Evolutionary conservation across 352 stramenopile genomes (phyloP).

Genomic region (Phytophthora fragariaefolia): DNA sequence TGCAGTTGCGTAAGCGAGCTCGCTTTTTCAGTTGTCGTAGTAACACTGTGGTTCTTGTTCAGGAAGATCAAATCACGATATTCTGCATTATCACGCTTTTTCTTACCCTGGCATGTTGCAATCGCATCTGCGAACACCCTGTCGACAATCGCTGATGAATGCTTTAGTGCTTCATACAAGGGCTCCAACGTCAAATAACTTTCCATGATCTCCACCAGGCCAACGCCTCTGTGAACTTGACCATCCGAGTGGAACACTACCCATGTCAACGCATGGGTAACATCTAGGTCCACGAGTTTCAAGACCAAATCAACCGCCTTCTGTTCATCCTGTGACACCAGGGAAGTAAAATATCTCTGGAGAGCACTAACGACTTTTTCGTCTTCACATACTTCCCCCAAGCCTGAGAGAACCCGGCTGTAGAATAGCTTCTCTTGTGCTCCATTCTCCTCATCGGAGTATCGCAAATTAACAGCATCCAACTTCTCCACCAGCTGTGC

Average conservation of each 20-base stretch:
- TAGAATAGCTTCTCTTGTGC: constrained; percentile 41
- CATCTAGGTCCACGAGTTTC: constrained; percentile 73
- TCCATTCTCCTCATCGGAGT: constrained; percentile 12
- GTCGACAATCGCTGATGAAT: constrained; percentile 30
- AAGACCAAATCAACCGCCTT: constrained; percentile 42
- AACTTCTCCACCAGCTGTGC: constrained; percentile 56
- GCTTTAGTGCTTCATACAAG: constrained; percentile 52
- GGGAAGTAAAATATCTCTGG: constrained; percentile 46
- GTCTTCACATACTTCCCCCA: constrained; percentile 70
- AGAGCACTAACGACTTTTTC: constrained; percentile 46
- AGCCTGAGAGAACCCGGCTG: constrained; percentile 54
- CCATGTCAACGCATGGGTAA: constrained; percentile 77
- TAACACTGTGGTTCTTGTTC: constrained; percentile 37
- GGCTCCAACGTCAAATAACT: constrained; percentile 58
- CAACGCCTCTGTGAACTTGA: constrained; percentile 20
- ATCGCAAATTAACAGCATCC: constrained; percentile 59
- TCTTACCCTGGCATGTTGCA: constrained; percentile 9
- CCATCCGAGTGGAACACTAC: constrained; percentile 65
- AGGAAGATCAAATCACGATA: constrained; percentile 52
- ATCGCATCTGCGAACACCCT: constrained; percentile 29
- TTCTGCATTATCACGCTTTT: constrained; percentile 17
- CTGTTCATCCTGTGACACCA: constrained; percentile 33
- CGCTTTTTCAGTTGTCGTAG: constrained; percentile 9
- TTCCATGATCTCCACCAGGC: constrained; percentile 45
- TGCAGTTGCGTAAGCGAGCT: constrained; percentile 34